Evolutionary conservation across 345 rosid species (phyloP).

Genomic region (Dovyalis caffra): DNA sequence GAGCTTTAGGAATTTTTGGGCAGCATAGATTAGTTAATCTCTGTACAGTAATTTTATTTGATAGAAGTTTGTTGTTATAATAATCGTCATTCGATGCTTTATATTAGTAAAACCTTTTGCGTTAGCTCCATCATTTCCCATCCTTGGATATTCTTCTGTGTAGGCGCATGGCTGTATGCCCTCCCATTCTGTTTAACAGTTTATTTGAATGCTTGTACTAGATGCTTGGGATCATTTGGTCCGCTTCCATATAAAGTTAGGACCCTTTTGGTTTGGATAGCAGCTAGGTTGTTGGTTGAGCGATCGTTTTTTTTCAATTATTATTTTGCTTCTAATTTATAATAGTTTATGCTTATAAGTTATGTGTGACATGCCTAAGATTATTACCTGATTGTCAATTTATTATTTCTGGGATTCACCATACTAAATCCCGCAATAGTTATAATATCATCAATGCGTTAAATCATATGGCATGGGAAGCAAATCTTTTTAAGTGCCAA

Average conservation of each 20-base stretch:
- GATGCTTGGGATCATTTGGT: background rate
- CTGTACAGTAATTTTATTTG: constrained; percentile 32
- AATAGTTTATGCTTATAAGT: background rate
- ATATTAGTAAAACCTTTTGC: constrained; percentile 13
- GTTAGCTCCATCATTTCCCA: background rate
- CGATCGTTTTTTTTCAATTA: background rate
- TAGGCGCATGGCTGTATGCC: background rate
- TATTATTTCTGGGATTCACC: background rate
- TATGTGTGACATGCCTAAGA: background rate
- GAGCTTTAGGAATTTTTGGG: constrained; percentile 18
- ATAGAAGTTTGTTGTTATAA: constrained; percentile 5
- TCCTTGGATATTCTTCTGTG: background rate
- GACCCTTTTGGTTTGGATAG: background rate
- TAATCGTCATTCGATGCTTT: constrained; percentile 1
- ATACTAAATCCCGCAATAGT: background rate
- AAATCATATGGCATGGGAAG: background rate
- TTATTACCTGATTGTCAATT: background rate
- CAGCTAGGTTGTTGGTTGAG: background rate
- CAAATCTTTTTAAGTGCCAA: no score
- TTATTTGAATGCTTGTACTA: background rate
- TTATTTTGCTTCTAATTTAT: background rate
- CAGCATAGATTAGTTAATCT: constrained; percentile 22
- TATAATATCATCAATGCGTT: background rate
- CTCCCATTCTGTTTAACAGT: background rate
- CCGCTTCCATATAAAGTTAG: background rate